Evolutionary conservation across 495 filamentous ascomycete genomes (phyloP).

Genomic region (Podospora fimiseda): DNA sequence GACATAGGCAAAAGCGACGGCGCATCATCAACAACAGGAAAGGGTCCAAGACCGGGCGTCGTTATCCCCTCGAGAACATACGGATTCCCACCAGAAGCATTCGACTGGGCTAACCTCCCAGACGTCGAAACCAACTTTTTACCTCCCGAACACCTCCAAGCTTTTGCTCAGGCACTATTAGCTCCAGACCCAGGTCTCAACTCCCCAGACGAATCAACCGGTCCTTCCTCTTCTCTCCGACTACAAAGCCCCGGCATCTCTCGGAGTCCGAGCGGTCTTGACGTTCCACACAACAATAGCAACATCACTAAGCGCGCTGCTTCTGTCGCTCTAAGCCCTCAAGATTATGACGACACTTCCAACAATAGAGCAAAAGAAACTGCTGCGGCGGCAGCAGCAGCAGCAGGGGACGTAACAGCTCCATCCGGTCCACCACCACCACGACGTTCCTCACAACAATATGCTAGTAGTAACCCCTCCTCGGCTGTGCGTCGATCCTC

Average conservation of each 20-base stretch:
- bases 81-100: conserved; percentile 43
- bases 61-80: conserved; percentile 28
- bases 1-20: too few relatives aligned
- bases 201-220: conserved; percentile 33
- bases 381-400: conserved; percentile 15
- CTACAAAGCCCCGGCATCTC: conserved; percentile 20
- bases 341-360: conserved; percentile 17
- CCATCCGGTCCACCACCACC: too few relatives aligned
- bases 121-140: conserved; percentile 64
- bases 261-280: conserved; percentile 16
- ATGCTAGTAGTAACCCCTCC: too few relatives aligned
- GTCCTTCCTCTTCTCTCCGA: conserved; percentile 14
- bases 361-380: conserved; percentile 1
- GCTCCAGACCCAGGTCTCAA: conserved; percentile 43
- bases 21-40: too few relatives aligned
- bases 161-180: conserved; percentile 51
- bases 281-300: conserved; percentile 12
- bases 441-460: too few relatives aligned
- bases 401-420: conserved; percentile 10
- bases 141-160: conserved; percentile 47
- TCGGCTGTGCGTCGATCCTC: conserved; percentile 11
- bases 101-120: conserved; percentile 47
- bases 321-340: background rate
- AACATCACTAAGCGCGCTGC: conserved; percentile 13
- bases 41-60: conserved; percentile 18